phyloP scores from a whole-genome alignment of 2,329 filamentous ascomycete genomes.

The Trichoderma endophyticum region DNA sequence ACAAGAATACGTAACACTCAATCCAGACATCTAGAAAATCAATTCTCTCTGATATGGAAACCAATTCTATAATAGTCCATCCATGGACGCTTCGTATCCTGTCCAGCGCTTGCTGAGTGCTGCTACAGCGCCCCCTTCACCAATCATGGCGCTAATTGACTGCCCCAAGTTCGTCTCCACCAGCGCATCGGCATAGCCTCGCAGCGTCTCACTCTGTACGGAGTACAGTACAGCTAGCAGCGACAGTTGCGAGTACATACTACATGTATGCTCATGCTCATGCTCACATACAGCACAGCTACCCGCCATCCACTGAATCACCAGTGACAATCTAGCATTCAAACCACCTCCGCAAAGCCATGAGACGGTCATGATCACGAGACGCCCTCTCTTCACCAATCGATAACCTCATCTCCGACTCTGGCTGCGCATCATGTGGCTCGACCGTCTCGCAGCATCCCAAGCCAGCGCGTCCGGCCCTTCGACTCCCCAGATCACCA shows the following conservation, averaged over 20 bases:
- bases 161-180: neutral
- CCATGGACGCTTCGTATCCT: neutral
- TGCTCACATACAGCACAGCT: neutral
- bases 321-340: neutral
- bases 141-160: constrained; percentile 2
- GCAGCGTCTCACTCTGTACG: neutral
- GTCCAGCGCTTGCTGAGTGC: neutral
- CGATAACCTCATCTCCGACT: constrained; percentile 1
- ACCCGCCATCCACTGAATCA: neutral
- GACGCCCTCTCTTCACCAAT: neutral
- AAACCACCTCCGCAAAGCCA: neutral
- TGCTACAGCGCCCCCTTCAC: neutral
- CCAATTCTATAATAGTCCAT: neutral
- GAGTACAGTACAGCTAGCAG: neutral
- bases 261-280: neutral
- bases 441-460: constrained; percentile 73
- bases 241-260: neutral
- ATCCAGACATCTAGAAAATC: neutral
- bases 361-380: constrained; percentile 8
- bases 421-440: constrained; percentile 65
- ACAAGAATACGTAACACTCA: neutral
- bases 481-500: constrained; percentile 59
- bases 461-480: constrained; percentile 59
- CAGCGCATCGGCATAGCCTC: neutral
- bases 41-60: neutral